Evolutionary conservation across 116 monocot genomes (phyloP).

Genomic region (Dioscorea cayenensis): DNA sequence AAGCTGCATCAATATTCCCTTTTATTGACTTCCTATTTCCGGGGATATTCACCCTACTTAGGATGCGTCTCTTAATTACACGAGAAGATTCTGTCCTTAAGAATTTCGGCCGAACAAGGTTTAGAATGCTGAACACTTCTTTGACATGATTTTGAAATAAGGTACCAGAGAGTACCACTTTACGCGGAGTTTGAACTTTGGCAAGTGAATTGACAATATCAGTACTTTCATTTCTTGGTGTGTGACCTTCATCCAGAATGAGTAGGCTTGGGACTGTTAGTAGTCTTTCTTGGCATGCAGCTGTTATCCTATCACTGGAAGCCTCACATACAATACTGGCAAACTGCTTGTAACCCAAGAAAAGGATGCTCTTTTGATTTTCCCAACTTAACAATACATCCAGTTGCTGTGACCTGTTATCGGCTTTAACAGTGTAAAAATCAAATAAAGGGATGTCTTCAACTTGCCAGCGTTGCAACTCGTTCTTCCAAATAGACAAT

Average conservation of each 20-base stretch:
- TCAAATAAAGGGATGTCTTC: constrained; percentile 82
- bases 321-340: constrained; percentile 61
- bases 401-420: constrained; percentile 64
- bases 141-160: constrained; percentile 87
- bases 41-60: constrained; percentile 47
- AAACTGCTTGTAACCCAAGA: constrained; percentile 90
- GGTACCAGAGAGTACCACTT: constrained; percentile 94
- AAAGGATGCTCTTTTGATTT: constrained; percentile 59
- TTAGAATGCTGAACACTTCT: constrained; percentile 90
- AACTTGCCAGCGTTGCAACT: constrained; percentile 75
- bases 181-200: constrained; percentile 66
- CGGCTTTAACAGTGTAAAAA: constrained; percentile 75
- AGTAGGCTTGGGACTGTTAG: constrained; percentile 79
- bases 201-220: constrained; percentile 62
- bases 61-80: constrained; percentile 40
- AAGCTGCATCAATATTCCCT: constrained; percentile 19
- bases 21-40: constrained; percentile 23
- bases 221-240: constrained; percentile 73
- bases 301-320: constrained; percentile 19
- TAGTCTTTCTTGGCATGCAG: constrained; percentile 60
- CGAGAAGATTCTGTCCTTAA: constrained; percentile 45
- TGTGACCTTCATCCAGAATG: constrained; percentile 95
- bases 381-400: constrained; percentile 68
- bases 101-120: constrained; percentile 80
- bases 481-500: constrained; percentile 66